Base-by-base conservation (phyloP, 345 rosid species). In the Microcos paniculata region DNA sequence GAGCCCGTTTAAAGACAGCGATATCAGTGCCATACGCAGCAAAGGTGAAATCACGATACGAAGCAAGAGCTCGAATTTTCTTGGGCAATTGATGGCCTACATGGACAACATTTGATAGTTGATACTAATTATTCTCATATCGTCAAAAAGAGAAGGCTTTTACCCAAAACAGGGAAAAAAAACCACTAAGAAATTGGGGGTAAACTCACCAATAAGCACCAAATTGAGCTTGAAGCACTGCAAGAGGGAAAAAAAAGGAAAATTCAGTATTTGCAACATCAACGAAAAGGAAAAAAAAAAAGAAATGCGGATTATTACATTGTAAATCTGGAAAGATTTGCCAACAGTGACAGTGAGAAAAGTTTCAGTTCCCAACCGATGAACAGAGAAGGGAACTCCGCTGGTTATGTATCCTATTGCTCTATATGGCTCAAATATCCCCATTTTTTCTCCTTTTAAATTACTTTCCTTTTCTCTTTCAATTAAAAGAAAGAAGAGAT, bases 331-430 rank as follows among this genome's bases (percentile, higher is more conserved):
- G 53, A 96, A 96, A 64, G 98, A 93, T 89, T 93, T 96, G 78
- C 97, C 98, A 13, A 90, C 94, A 62, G 95, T 84, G 72, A 96
- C 98, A 15, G 99, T 92, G 70, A 90, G 89, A 82, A 96, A 96
- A 31, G 96, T 90, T 84, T 96, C 97, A 3, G 94, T 90, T 80
- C 99, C 97, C 38, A 93, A 75, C 1, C 97, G 90, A 77, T 96
- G 96, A 57, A 93, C 92, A 66, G 94, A 90, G 85, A 93, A 92
- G 1, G 98, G 98, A 55, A 92, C 94, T 4, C 80, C 86, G 76
- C 87, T 85, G 19, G 98, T 89, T 74, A 96, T 90, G 90, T 88
- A 96, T 4, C 99, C 99, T 11, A 96, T 85, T 8, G 95, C 98
- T 86, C 97, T 88, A 71, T 80, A 93, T 0, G 99, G 96, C 76